phyloP scores from a whole-genome alignment of 2,329 filamentous ascomycete genomes.

The Grosmannia penicillata region DNA sequence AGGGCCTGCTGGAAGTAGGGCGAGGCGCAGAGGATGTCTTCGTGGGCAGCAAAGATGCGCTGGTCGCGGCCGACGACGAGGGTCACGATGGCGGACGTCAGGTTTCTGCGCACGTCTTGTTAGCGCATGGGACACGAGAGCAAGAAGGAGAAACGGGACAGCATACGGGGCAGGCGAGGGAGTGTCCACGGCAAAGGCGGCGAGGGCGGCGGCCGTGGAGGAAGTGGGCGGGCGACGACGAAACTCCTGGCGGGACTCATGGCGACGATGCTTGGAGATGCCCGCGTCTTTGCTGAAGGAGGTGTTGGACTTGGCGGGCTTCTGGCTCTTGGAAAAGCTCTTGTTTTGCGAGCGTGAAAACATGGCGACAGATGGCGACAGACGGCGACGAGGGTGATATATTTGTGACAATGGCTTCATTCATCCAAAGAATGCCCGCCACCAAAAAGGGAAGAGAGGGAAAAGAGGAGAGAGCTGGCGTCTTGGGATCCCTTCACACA shows the following conservation, averaged over 20 bases:
- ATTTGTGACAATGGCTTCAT: too few relatives aligned
- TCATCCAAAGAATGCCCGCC: too few relatives aligned
- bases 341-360: constrained; percentile 31
- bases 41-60: constrained; percentile 81
- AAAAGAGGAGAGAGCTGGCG: too few relatives aligned
- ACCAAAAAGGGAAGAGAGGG: too few relatives aligned
- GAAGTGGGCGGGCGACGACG: constrained; percentile 33
- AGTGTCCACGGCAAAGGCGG: constrained; percentile 14
- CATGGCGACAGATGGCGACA: constrained; percentile 22
- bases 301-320: constrained; percentile 32
- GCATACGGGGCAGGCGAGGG: constrained; percentile 18
- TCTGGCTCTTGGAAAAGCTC: constrained; percentile 39
- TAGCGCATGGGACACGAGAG: neutral
- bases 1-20: constrained; percentile 61
- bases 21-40: constrained; percentile 65
- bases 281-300: constrained; percentile 41
- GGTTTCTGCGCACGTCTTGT: constrained; percentile 24
- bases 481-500: too few relatives aligned
- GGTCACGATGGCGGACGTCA: constrained; percentile 60
- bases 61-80: constrained; percentile 68
- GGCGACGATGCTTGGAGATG: constrained; percentile 34
- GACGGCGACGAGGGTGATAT: too few relatives aligned
- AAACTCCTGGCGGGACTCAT: constrained; percentile 22
- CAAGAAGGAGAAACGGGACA: constrained; percentile 17
- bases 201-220: constrained; percentile 23